phyloP scores from a whole-genome alignment of 352 stramenopile species.

The Pythium grandisporangium region DNA sequence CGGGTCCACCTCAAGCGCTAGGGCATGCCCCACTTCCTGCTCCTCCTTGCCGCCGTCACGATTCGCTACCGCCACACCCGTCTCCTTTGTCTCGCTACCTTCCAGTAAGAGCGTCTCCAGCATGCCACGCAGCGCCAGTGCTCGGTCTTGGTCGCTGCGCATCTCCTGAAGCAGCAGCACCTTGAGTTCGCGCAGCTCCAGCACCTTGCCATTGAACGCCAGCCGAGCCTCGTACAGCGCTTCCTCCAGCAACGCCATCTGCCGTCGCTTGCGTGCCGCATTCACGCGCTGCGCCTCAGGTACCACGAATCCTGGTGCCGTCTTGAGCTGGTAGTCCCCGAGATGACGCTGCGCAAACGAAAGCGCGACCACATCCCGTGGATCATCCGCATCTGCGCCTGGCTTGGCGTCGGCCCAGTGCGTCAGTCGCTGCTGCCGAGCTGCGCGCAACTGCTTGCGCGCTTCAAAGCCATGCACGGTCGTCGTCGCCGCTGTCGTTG shows the following conservation, averaged over 20 bases:
- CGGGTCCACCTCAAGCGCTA: conserved; percentile 41
- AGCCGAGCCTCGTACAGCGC: conserved; percentile 71
- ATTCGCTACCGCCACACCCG: too few relatives aligned
- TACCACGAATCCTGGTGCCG: conserved; percentile 78
- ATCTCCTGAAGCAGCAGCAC: conserved; percentile 69
- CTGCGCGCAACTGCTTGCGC: conserved; percentile 61
- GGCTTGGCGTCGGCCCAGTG: conserved; percentile 69
- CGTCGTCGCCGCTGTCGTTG: conserved; percentile 5
- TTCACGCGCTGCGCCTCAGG: conserved; percentile 86
- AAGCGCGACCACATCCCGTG: conserved; percentile 86
- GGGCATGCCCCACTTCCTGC: not conserved
- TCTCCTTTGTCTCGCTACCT: too few relatives aligned
- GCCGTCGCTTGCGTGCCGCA: conserved; percentile 80
- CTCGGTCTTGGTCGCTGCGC: too few relatives aligned
- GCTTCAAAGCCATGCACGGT: conserved; percentile 75
- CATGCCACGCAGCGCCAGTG: too few relatives aligned
- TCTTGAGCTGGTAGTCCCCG: conserved; percentile 92
- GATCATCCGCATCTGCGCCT: conserved; percentile 86
- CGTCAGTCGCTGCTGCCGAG: conserved; percentile 54
- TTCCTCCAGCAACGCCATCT: conserved; percentile 83
- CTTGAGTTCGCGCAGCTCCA: conserved; percentile 87
- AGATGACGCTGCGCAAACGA: conserved; percentile 81
- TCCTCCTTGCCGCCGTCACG: too few relatives aligned
- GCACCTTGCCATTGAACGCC: conserved; percentile 87
- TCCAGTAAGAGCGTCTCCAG: too few relatives aligned